Evolutionary conservation across 2,329 filamentous ascomycete species (phyloP), one percentile per base, ranked within the genome.

Genomic region (Hypoxylon sp.): DNA sequence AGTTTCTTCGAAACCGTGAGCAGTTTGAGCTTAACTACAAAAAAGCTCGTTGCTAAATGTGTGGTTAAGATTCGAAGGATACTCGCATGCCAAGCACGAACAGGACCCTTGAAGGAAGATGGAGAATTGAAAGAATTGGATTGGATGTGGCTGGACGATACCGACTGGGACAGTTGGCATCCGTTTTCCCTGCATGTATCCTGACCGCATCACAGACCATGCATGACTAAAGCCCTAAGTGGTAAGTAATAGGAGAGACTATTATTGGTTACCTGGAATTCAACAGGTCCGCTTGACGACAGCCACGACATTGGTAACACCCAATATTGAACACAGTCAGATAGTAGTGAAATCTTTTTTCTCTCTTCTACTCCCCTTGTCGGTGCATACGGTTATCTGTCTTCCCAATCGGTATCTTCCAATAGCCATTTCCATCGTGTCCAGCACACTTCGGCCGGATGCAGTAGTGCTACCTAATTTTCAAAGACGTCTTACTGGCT

Each of bases 161-260:
- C 53, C 51, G 55, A 59, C 38, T 50, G 50, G 21, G 66, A 69
- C 69, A 67, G 66, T 63, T 71, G 69, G 66, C 66, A 67, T 30
- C 41, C 60, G 55, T 49, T 51, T 51, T 60, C 60, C 57, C 56
- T 68, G 59, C 64, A 64, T 60, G 46, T 60, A 23, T 49, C 58
- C 62, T 68, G 64, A 68, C 69, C 60, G 67, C 69, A 70, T 71
- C 45, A 21, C 30, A 63, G 51, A 60, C 36, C 45, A 50, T 38
- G 45, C 45, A 50, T 38, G 45, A n/a, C 28, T 9, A 48, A 45
- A 46, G 23, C 38, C 9, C 25, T 21, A 61, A 48, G 28, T 23
- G 34, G 46, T 52, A 67, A 53, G 38, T 60, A 63, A 63, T 51
- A 34, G 41, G 23, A 34, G 34, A 46, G 11, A 53, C 25, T 19